Evolutionary conservation across 345 rosid genomes (phyloP).

Genomic region (Cochlearia excelsa): DNA sequence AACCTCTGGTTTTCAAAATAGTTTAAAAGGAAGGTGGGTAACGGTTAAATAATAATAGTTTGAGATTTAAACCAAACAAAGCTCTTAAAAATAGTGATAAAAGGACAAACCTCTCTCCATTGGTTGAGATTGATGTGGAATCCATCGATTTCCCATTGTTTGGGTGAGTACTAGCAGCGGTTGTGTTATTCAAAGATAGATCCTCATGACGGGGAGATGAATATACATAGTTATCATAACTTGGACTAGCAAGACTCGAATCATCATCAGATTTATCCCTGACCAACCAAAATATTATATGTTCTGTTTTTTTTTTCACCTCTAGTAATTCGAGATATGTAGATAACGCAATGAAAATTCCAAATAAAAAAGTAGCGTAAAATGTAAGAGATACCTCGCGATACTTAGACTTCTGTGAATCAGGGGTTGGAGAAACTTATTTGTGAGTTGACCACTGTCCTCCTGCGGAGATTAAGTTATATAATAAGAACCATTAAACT

Average conservation of each 20-base stretch:
- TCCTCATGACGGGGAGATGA: constrained; percentile 45
- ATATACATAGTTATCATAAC: constrained; percentile 39
- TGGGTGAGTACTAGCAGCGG: constrained; percentile 46
- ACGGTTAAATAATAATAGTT: too few species aligned
- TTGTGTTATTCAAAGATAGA: constrained; percentile 35
- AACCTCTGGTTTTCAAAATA: background rate
- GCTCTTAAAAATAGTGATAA: constrained; percentile 16
- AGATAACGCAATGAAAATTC: background rate
- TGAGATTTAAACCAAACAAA: background rate
- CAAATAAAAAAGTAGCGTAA: constrained; percentile 7
- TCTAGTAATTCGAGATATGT: constrained; percentile 18
- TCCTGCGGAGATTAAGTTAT: constrained; percentile 49
- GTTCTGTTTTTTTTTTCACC: constrained; percentile 25
- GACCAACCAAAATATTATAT: constrained; percentile 27
- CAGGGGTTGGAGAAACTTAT: constrained; percentile 38
- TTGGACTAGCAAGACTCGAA: constrained; percentile 51
- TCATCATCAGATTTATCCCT: constrained; percentile 83
- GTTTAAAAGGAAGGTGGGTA: background rate
- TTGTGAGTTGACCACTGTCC: constrained; percentile 39
- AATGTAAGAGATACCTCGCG: constrained; percentile 42
- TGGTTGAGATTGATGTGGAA: constrained; percentile 30
- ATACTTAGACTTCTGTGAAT: constrained; percentile 40
- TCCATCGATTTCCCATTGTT: constrained; percentile 44
- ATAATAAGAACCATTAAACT: constrained; percentile 21
- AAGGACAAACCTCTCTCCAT: constrained; percentile 62